phyloP scores from a whole-genome alignment of 495 filamentous ascomycete species.

The Xylaria palmicola region DNA sequence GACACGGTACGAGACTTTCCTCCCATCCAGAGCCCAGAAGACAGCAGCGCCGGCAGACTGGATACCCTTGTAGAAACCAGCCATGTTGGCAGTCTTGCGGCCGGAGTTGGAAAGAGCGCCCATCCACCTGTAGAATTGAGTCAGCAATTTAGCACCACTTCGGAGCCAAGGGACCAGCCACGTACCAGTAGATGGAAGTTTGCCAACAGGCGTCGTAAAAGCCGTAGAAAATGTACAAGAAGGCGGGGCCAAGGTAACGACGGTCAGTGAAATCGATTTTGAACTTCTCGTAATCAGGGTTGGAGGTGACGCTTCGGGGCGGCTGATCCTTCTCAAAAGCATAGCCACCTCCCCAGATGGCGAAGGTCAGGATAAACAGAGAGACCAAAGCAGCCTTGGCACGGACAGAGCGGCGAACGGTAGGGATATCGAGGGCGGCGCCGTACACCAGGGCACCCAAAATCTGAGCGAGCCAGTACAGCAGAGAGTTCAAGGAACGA shows the following conservation, averaged over 20 bases:
- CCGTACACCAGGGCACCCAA: conserved; percentile 79
- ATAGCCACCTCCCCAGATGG: conserved; percentile 85
- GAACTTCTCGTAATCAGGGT: conserved; percentile 24
- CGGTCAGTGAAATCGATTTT: conserved; percentile 62
- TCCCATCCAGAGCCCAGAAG: conserved; percentile 75
- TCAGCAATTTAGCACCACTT: conserved; percentile 21
- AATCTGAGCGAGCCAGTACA: conserved; percentile 90
- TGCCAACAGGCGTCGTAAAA: conserved; percentile 86
- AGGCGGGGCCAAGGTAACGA: conserved; percentile 78
- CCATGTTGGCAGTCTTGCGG: conserved; percentile 87
- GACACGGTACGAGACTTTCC: conserved; percentile 60
- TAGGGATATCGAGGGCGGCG: conserved; percentile 65
- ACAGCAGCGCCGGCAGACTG: conserved; percentile 92
- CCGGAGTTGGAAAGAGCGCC: conserved; percentile 87
- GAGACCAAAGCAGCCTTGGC: conserved; percentile 68
- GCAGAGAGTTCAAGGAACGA: conserved; percentile 74
- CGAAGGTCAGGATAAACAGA: conserved; percentile 73
- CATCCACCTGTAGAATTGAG: conserved; percentile 51
- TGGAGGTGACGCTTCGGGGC: conserved; percentile 26
- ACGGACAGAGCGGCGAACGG: conserved; percentile 65
- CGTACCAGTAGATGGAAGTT: conserved; percentile 83
- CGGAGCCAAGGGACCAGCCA: conserved; percentile 16
- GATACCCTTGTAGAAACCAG: conserved; percentile 89
- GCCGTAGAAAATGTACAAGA: conserved; percentile 92
- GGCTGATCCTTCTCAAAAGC: conserved; percentile 66